Evolutionary conservation across 345 rosid genomes (phyloP).

Genomic region (Mallotus nudiflorus): DNA sequence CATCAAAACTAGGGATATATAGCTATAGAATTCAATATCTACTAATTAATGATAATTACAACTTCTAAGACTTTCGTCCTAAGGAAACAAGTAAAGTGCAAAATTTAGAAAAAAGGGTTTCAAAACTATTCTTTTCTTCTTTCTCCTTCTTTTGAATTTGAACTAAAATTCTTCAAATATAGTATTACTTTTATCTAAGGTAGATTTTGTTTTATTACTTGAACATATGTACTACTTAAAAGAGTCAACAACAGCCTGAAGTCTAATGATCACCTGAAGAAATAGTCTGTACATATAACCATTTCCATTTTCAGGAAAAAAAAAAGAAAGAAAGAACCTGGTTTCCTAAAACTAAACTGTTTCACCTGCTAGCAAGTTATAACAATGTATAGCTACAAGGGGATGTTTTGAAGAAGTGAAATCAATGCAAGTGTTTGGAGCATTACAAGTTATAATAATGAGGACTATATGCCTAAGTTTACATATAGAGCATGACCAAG

Average conservation of each 20-base stretch:
- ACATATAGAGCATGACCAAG: too few relatives aligned
- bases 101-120: not conserved
- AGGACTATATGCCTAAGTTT: too few relatives aligned
- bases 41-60: not conserved
- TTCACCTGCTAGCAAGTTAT: not conserved
- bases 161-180: not conserved
- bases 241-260: not conserved
- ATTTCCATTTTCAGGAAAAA: not conserved
- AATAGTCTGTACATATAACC: not conserved
- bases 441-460: too few relatives aligned
- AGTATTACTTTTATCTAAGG: not conserved
- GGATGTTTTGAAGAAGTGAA: not conserved
- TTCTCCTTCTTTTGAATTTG: too few relatives aligned
- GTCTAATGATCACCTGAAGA: not conserved
- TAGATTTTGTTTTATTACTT: too few relatives aligned
- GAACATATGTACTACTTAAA: too few relatives aligned
- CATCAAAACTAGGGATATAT: not conserved
- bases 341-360: not conserved
- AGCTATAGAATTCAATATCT: too few relatives aligned
- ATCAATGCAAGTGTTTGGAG: too few relatives aligned
- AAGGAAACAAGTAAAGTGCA: not conserved
- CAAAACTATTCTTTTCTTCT: too few relatives aligned
- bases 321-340: not conserved
- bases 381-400: not conserved
- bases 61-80: not conserved